phyloP scores from a whole-genome alignment of 2,329 filamentous ascomycete species.

The Dactylellina parvicollis region DNA sequence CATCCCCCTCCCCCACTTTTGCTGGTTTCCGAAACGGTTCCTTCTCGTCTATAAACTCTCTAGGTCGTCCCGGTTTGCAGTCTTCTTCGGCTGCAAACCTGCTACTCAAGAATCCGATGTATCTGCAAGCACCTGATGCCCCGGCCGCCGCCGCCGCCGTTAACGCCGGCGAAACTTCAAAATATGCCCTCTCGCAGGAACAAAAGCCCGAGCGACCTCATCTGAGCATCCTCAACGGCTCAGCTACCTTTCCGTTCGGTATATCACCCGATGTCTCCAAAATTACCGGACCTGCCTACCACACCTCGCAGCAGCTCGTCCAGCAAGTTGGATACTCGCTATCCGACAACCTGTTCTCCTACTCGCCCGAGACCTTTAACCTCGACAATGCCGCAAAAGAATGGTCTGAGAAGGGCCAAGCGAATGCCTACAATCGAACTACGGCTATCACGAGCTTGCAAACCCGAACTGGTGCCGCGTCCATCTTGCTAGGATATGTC shows the following conservation, averaged over 20 bases:
- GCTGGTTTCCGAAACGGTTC: constrained; percentile 42
- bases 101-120: constrained; percentile 43
- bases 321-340: constrained; percentile 96
- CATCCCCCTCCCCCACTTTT: constrained; percentile 51
- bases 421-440: constrained; percentile 70
- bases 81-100: constrained; percentile 44
- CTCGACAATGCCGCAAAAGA: constrained; percentile 82
- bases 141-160: constrained; percentile 13
- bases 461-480: constrained; percentile 86
- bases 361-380: constrained; percentile 92
- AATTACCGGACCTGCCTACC: constrained; percentile 87
- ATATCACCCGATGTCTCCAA: constrained; percentile 53
- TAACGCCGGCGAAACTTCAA: constrained; percentile 39
- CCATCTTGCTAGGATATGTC: constrained; percentile 92
- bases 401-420: constrained; percentile 76
- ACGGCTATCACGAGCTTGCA: constrained; percentile 83
- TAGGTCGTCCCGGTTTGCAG: constrained; percentile 39
- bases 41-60: constrained; percentile 42
- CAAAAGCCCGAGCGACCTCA: constrained; percentile 53
- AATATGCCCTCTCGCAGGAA: constrained; percentile 42
- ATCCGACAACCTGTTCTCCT: constrained; percentile 89
- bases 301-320: constrained; percentile 90
- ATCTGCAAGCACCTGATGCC: constrained; percentile 36
- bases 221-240: constrained; percentile 57
- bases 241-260: constrained; percentile 57